Conservation (phyloP, 495 filamentous ascomycete genomes). For the Neurospora cerealis region DNA sequence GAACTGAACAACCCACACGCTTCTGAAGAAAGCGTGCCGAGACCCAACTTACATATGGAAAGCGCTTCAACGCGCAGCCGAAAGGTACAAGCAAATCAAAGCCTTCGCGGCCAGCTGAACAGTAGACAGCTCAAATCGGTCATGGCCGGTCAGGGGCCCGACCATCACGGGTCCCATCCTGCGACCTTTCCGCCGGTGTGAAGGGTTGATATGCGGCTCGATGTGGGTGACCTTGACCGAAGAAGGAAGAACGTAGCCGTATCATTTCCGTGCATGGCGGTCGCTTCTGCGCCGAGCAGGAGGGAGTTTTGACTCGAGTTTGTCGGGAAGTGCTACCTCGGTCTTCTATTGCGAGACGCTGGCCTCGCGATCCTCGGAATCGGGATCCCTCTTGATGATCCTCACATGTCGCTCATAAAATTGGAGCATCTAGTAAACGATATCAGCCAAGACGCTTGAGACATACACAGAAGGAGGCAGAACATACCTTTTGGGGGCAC, state of each 20-base stretch:
- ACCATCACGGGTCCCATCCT: neutral
- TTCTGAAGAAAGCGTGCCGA: neutral
- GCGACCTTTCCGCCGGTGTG: neutral
- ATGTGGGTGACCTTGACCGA: neutral
- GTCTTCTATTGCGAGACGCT: neutral
- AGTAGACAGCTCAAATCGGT: neutral
- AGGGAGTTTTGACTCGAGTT: neutral
- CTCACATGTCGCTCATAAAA: conserved; percentile 51
- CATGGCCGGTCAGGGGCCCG: neutral
- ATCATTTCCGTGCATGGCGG: neutral
- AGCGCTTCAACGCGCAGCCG: neutral
- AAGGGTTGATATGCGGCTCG: neutral
- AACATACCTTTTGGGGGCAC: conserved; percentile 50
- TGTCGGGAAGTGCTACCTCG: neutral
- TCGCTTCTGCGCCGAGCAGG: neutral
- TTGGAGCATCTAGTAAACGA: conserved; percentile 41
- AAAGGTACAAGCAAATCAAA: neutral
- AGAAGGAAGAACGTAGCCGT: neutral
- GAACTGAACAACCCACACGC: neutral
- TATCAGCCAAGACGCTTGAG: neutral
- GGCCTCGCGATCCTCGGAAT: neutral
- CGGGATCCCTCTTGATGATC: conserved; percentile 31
- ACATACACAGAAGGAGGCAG: neutral
- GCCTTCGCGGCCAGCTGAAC: neutral
- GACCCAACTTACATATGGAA: neutral